Conservation (phyloP, 2,329 filamentous ascomycete species). For the Phaeosphaeriaceae sp. region DNA sequence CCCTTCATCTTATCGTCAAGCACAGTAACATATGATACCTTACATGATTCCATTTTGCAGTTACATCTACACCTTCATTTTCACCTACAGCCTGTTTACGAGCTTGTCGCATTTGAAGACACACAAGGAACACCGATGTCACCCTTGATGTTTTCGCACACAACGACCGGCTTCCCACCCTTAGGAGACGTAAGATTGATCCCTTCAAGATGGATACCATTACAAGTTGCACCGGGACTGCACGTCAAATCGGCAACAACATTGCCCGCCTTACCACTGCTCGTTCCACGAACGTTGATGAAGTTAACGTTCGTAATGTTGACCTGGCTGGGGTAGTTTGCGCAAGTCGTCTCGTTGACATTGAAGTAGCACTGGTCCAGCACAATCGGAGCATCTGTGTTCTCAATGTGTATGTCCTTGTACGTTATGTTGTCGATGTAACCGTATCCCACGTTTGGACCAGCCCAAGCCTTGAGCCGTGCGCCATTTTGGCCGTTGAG, state of each 20-base stretch:
- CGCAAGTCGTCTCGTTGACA: conserved; percentile 60
- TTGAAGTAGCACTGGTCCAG: conserved; percentile 72
- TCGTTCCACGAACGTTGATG: conserved; percentile 65
- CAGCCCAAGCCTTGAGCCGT: conserved; percentile 69
- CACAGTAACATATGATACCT: too few species aligned
- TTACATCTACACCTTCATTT: too few species aligned
- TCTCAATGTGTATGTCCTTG: conserved; percentile 66
- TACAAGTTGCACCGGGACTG: conserved; percentile 65
- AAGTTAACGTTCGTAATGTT: conserved; percentile 68
- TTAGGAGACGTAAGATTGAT: conserved; percentile 64
- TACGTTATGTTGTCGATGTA: conserved; percentile 70
- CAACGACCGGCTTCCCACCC: conserved; percentile 49
- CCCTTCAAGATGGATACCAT: conserved; percentile 62
- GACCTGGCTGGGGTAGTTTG: conserved; percentile 63
- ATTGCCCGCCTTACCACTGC: conserved; percentile 63
- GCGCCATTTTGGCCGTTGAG: conserved; percentile 63
- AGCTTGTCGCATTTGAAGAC: conserved; percentile 20
- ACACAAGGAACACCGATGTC: conserved; percentile 52
- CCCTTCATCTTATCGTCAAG: too few species aligned
- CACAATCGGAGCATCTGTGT: conserved; percentile 65
- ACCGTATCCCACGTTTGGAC: conserved; percentile 64
- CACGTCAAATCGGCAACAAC: conserved; percentile 65
- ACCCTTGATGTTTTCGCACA: conserved; percentile 59
- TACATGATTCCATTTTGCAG: too few species aligned
- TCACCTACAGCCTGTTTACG: neutral